Conservation (phyloP, 2,329 filamentous ascomycete genomes). For the Sclerotiophoma versabilis region DNA sequence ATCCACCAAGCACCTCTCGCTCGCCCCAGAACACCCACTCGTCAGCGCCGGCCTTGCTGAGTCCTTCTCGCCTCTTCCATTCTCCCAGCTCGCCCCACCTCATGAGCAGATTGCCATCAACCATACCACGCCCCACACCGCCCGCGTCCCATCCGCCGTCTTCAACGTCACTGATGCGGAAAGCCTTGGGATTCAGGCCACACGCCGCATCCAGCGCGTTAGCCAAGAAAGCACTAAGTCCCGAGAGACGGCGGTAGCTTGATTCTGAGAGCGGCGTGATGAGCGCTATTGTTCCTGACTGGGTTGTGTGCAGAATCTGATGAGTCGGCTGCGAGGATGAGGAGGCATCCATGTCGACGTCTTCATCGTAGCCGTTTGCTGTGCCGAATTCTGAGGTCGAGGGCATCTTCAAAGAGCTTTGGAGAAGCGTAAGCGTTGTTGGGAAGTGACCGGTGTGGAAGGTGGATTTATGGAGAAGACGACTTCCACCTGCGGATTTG, state of each 20-base stretch:
- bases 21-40: constrained; percentile 74
- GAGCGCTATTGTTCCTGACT: constrained; percentile 77
- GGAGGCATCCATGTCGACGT: constrained; percentile 35
- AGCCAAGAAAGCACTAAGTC: constrained; percentile 79
- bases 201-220: constrained; percentile 78
- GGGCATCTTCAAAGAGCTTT: constrained; percentile 64
- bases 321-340: constrained; percentile 25
- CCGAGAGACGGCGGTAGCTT: constrained; percentile 82
- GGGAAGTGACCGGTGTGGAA: constrained; percentile 87
- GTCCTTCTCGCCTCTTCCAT: constrained; percentile 74
- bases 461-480: constrained; percentile 83
- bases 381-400: constrained; percentile 34
- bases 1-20: constrained; percentile 70
- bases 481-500: constrained; percentile 87
- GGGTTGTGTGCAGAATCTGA: constrained; percentile 42
- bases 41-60: constrained; percentile 73
- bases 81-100: constrained; percentile 79
- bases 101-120: constrained; percentile 79
- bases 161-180: constrained; percentile 65
- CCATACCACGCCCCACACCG: constrained; percentile 66
- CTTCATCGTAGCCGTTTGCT: constrained; percentile 42
- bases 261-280: constrained; percentile 80
- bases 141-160: constrained; percentile 43
- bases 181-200: constrained; percentile 83
- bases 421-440: constrained; percentile 77